Percentiles rank a stretch among this genome's conserved stretches.
Evolutionary conservation across 305 asterid species (phyloP).

Genomic region (Nicotiana rustica): DNA sequence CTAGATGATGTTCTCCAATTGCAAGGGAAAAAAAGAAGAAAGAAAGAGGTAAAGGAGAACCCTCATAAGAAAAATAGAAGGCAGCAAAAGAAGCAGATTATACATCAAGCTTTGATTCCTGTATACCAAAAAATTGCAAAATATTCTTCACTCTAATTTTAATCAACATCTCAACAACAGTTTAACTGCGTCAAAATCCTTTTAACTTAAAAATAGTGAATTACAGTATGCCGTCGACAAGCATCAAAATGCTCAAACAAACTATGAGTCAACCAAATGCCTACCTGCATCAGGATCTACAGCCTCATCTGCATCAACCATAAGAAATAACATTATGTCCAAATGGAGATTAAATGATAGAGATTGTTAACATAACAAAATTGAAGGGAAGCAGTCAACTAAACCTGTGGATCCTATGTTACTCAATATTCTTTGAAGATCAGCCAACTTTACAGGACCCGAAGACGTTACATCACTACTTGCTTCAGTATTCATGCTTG

Average conservation of each 20-base stretch:
- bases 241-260: slow-evolving; percentile 10
- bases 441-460: slow-evolving; percentile 90
- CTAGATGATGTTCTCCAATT: slow-evolving; percentile 7
- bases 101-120: neutral
- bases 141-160: neutral
- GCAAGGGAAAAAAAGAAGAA: slow-evolving; percentile 1
- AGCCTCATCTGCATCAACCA: slow-evolving; percentile 54
- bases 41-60: neutral
- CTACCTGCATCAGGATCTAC: slow-evolving; percentile 94
- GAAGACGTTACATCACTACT: slow-evolving; percentile 86
- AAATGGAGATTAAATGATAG: slow-evolving; percentile 37
- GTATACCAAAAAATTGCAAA: neutral
- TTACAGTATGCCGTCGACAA: neutral
- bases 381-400: slow-evolving; percentile 29
- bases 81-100: neutral
- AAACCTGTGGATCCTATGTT: slow-evolving; percentile 85
- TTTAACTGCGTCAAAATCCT: slow-evolving; percentile 7
- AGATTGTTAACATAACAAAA: slow-evolving; percentile 30
- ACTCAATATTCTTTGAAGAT: slow-evolving; percentile 91
- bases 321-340: slow-evolving; percentile 38
- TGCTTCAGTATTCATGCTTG: slow-evolving; percentile 80
- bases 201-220: slow-evolving; percentile 3
- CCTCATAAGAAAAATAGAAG: neutral
- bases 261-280: slow-evolving; percentile 23
- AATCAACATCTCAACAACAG: slow-evolving; percentile 26